Evolutionary conservation across 163 green algal genomes (phyloP), one percentile per base, ranked within the genome.

Genomic region (Chloromonas sp.): DNA sequence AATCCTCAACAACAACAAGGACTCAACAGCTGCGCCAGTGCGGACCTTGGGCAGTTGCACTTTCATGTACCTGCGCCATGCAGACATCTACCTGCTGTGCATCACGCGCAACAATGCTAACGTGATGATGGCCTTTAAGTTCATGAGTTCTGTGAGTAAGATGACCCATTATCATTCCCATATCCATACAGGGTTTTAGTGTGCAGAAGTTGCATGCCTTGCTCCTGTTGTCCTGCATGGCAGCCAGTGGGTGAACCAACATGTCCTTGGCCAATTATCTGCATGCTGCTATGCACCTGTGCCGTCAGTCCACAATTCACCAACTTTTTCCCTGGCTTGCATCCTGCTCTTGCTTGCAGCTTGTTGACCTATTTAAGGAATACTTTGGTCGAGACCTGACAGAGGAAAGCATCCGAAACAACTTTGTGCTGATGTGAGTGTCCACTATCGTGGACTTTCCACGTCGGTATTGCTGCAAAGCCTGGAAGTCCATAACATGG

Each of bases 311-410:
- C 36, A 36, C 36, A 36, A 36, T 36, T 36, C 36, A 36, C 36
- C 36, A 36, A 36, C 36, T 36, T 36, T 36, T 36, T 36, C 36
- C 36, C 36, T 36, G 36, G 36, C 36, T 36, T 36, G 36, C 36
- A 36, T 36, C 36, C 36, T 79, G 79, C 77, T 15, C 78, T 1
- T 85, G 71, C 76, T 60, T 85, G 85, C 93, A 98, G 93, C 71
- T 98, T 36, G 95, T 98, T 13, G 90, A 91, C 15, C 86, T 99
- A 14, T 97, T 98, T 87, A 92, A 93, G 79, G 92, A 92, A 2
- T 99, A 99, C 90, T 99, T 98, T 90, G 91, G 93, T 8, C 95
- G 95, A 15, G 90, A 96, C 2, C 94, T 98, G 74, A 95, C 90
- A 60, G 96, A 98, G 87, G 91, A 93, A 13, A 89, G 85, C 79